Base-by-base conservation (phyloP, 164 flowering plant genomes). In the Sextonia rubra region DNA sequence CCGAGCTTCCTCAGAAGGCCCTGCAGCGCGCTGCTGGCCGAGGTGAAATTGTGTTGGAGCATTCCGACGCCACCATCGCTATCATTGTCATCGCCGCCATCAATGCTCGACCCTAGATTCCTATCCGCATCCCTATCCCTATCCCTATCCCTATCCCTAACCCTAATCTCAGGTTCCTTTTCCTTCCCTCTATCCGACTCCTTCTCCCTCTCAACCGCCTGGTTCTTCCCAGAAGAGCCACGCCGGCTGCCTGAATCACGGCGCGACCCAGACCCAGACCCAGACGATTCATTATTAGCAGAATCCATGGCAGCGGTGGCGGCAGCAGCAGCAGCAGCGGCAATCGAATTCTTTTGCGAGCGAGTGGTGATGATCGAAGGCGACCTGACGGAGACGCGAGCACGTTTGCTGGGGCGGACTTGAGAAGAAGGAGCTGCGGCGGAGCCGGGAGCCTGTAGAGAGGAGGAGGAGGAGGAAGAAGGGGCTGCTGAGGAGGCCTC, bases 401-500 rank as follows among this genome's bases (percentile, higher is more conserved):
- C 70, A 64, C 94, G 89, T 78, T 89, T 93, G 77, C 74, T 65
- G 12, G 97, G 76, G 70, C 94, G 97, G 64, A 93, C 86, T 32
- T 84, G 77, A 25, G 96, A 87, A 7, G 44, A 0, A 7, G 44
- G 44, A 8, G n/a, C 58, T 15, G 58, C 58, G 58, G 58, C 6
- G 2, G n/a, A 52, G 7, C 89, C 60, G 49, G 73, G 20, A 14
- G 67, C 4, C 17, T 15, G 67, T 29, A 14, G 44, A 18, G 67
- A 64, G 12, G 23, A 26, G 14, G 62, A 26, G 12, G 77, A 37
- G 11, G 69, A 78, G 49, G 93, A 79, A 65, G 97, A 81, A 76
- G 90, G 88, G 89, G 94, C 91, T 80, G 98, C 78, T 89, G 98
- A 90, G 93, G 97, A 83, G 78, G 97, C 97, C 97, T 93, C 99